These are phyloP conservation scores for Leccinum truebloodii DNA, from an alignment of 768 basidiomycete species.

Conservation along the genomic window DNA sequence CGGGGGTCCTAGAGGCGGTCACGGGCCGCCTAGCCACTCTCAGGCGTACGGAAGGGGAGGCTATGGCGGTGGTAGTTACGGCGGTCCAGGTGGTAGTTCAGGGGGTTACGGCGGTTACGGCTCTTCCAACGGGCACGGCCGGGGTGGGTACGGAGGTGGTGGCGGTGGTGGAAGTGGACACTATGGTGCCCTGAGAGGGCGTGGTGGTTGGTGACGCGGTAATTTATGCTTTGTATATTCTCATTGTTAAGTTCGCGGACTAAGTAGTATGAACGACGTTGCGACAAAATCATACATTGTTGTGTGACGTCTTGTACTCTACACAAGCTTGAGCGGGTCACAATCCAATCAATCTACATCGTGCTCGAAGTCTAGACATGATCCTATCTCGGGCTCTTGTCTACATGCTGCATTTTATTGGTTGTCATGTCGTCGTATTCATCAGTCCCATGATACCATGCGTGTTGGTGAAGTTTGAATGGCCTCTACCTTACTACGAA, in stretches of 20 bases:
- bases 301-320: too few species aligned
- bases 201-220: conserved; percentile 44
- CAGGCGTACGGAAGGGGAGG: conserved; percentile 30
- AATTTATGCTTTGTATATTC: conserved; percentile 31
- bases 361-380: too few species aligned
- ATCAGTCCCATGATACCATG: too few species aligned
- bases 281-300: neutral
- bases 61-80: conserved; percentile 10
- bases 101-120: conserved; percentile 39
- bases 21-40: conserved; percentile 23
- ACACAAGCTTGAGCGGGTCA: too few species aligned
- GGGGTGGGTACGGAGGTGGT: conserved; percentile 42
- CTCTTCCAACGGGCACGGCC: conserved; percentile 28
- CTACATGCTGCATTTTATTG: too few species aligned
- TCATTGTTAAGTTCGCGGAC: conserved; percentile 12
- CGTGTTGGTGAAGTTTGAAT: too few species aligned
- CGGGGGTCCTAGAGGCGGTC: conserved; percentile 27
- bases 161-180: conserved; percentile 37
- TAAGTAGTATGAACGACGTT: neutral
- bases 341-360: too few species aligned
- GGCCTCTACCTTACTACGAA: too few species aligned
- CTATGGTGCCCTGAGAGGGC: conserved; percentile 42
- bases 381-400: too few species aligned
- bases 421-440: too few species aligned
- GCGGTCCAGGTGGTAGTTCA: neutral